Conservation (phyloP, 1,284 basidiomycete genomes). For the Rhizoctonia solani region DNA sequence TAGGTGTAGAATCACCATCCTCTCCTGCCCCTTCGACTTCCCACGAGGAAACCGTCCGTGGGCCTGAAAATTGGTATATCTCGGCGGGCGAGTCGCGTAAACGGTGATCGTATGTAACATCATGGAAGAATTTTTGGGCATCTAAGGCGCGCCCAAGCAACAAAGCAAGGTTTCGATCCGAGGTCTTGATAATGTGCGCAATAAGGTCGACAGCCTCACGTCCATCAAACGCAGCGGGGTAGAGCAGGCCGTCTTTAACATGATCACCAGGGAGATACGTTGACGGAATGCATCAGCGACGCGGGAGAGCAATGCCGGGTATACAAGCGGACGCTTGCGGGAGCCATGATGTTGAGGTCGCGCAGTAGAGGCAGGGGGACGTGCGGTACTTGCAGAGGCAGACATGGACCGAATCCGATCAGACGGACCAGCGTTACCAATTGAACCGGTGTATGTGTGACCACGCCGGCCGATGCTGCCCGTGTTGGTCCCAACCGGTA, state of each 20-base stretch:
- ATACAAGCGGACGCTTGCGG: conserved; percentile 74
- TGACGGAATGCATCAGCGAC: conserved; percentile 93
- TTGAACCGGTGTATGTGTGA: conserved; percentile 20
- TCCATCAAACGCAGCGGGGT: conserved; percentile 96
- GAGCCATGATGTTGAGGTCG: conserved; percentile 46
- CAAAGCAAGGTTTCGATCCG: conserved; percentile 93
- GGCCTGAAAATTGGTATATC: conserved; percentile 81
- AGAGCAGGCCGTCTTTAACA: conserved; percentile 92
- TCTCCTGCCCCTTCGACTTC: conserved; percentile 36
- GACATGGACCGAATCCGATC: conserved; percentile 79
- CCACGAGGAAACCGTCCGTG: conserved; percentile 48
- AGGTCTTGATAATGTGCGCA: conserved; percentile 97
- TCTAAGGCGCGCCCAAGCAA: conserved; percentile 94
- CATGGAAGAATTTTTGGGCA: conserved; percentile 99
- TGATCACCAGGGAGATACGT: conserved; percentile 79
- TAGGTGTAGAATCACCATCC: conserved; percentile 44
- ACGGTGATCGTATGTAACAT: conserved; percentile 98
- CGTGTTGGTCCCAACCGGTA: conserved; percentile 45
- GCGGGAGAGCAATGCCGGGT: conserved; percentile 91
- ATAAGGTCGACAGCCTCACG: conserved; percentile 96
- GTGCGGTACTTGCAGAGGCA: conserved; percentile 48
- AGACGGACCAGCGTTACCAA: conserved; percentile 46
- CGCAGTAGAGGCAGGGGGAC: conserved; percentile 44
- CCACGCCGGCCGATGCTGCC: conserved; percentile 23
- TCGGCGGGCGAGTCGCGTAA: conserved; percentile 87